Evolutionary conservation across 176 grass and related monocot species (phyloP).

Genomic region (Eragrostis nindensis): DNA sequence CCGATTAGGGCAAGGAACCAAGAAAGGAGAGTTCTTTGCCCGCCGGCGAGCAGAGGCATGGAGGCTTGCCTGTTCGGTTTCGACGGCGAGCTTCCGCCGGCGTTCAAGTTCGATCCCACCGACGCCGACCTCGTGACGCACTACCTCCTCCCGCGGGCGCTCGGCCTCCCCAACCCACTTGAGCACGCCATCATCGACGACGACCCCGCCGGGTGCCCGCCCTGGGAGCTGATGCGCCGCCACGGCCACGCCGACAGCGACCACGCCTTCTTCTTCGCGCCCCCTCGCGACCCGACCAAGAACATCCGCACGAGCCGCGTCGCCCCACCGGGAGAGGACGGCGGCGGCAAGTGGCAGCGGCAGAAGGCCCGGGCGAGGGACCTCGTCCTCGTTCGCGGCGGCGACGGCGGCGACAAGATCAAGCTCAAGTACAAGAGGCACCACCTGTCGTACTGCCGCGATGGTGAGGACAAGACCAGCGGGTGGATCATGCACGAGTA

Average conservation of each 20-base stretch:
- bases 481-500: conserved; percentile 37
- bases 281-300: background rate
- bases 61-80: conserved; percentile 29
- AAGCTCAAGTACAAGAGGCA: background rate
- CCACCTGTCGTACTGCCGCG: background rate
- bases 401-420: background rate
- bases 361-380: background rate
- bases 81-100: background rate
- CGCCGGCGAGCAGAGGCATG: background rate
- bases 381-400: background rate
- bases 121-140: conserved; percentile 26
- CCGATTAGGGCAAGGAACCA: too few relatives aligned
- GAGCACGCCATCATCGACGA: conserved; percentile 8
- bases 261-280: conserved; percentile 29
- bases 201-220: conserved; percentile 18
- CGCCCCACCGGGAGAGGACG: background rate
- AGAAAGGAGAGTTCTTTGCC: too few relatives aligned
- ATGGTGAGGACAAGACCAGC: background rate
- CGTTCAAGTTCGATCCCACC: conserved; percentile 30
- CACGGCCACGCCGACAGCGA: background rate
- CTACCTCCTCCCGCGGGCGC: conserved; percentile 36
- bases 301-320: background rate
- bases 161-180: background rate
- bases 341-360: conserved; percentile 1
- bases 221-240: conserved; percentile 12